phyloP scores from a whole-genome alignment of 1,139 yeast species.

The Spencermartinsiella ligniputridi region DNA sequence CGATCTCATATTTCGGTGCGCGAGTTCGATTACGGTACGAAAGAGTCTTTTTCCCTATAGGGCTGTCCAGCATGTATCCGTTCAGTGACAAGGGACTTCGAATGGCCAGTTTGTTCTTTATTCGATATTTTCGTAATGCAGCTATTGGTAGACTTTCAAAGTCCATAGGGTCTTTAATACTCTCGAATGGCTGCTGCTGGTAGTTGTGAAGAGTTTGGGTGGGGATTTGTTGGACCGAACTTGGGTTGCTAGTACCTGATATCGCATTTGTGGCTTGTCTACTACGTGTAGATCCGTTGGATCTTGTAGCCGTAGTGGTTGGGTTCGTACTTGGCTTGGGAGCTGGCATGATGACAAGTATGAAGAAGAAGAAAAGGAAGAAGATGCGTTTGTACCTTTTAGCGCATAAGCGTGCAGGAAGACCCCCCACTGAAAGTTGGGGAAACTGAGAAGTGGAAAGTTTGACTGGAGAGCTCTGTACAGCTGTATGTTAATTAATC shows the following conservation, averaged over 20 bases:
- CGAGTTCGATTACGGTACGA: slow-evolving; percentile 42
- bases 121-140: slow-evolving; percentile 55
- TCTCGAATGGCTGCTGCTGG: not conserved
- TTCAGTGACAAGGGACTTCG: slow-evolving; percentile 53
- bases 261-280: not conserved
- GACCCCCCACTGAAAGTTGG: no score
- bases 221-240: no score
- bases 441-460: no score
- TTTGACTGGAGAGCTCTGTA: no score
- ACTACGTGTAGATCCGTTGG: not conserved
- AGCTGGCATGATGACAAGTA: no score
- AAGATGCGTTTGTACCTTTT: no score
- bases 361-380: no score
- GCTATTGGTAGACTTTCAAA: slow-evolving; percentile 52
- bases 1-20: slow-evolving; percentile 52
- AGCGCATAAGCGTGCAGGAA: no score
- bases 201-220: not conserved
- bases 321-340: not conserved
- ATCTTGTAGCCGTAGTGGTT: not conserved
- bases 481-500: no score
- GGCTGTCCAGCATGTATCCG: slow-evolving; percentile 57
- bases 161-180: slow-evolving; percentile 38
- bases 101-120: slow-evolving; percentile 42
- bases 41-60: slow-evolving; percentile 61
- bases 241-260: not conserved